Evolutionary conservation across 306 rosid species (phyloP).

Genomic region (Urtica urens): DNA sequence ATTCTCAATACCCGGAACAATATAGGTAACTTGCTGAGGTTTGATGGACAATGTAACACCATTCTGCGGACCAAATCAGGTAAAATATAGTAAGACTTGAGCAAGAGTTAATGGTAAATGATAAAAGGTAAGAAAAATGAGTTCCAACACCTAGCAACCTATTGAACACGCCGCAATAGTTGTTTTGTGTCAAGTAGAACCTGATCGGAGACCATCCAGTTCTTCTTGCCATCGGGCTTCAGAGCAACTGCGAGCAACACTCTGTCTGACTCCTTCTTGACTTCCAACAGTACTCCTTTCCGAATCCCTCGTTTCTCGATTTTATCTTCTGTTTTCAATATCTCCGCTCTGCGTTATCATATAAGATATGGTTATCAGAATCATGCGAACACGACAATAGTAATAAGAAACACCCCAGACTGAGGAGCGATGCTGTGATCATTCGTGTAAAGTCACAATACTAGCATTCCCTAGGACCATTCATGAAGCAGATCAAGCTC

Average conservation of each 20-base stretch:
- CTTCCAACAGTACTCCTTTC: constrained; percentile 74
- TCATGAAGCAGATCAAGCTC: neutral
- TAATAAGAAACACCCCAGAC: too few relatives aligned
- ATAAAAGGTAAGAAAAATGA: constrained; percentile 14
- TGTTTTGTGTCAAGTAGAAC: constrained; percentile 77
- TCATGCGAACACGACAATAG: neutral
- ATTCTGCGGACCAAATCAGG: constrained; percentile 44
- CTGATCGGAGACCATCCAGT: constrained; percentile 99
- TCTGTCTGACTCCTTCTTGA: constrained; percentile 84
- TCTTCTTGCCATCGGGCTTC: constrained; percentile 95
- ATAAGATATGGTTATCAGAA: neutral
- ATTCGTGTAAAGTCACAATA: too few relatives aligned
- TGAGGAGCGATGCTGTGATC: too few relatives aligned
- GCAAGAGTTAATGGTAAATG: constrained; percentile 12
- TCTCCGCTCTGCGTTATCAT: constrained; percentile 28
- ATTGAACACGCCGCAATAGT: constrained; percentile 71
- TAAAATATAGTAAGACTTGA: constrained; percentile 20
- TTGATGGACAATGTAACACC: constrained; percentile 72
- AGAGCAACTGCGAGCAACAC: constrained; percentile 73
- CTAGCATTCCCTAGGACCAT: too few relatives aligned
- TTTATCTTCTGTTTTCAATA: constrained; percentile 53
- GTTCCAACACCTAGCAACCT: constrained; percentile 79
- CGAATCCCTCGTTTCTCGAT: constrained; percentile 46
- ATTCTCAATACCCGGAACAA: constrained; percentile 75
- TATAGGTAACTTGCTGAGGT: constrained; percentile 86